Evolutionary conservation across 2,329 filamentous ascomycete genomes (phyloP).

Genomic region (Beauveria medogensis): DNA sequence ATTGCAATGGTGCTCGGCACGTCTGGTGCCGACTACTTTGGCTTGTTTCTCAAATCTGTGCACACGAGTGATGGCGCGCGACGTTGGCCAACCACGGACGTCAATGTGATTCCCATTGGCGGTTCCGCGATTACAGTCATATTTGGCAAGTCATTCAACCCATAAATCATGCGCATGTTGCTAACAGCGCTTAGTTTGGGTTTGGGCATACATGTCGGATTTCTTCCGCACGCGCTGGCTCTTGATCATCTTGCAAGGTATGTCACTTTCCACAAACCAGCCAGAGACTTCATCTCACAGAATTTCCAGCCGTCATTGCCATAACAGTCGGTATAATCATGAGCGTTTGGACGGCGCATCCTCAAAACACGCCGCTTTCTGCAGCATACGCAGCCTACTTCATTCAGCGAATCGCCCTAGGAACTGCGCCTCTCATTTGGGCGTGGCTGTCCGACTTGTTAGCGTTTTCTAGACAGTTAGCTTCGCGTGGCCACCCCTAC

Average conservation of each 20-base stretch:
- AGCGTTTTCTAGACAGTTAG: background rate
- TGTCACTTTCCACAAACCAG: background rate
- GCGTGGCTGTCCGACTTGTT: constrained; percentile 42
- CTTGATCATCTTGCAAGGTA: constrained; percentile 38
- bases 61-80: constrained; percentile 16
- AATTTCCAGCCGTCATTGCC: constrained; percentile 29
- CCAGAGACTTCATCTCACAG: background rate
- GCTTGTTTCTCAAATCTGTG: constrained; percentile 24
- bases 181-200: constrained; percentile 32
- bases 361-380: constrained; percentile 31
- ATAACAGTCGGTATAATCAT: constrained; percentile 42
- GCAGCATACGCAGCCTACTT: constrained; percentile 45
- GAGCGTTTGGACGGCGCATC: constrained; percentile 43
- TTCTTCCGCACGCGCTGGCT: constrained; percentile 40
- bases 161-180: accelerated
- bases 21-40: constrained; percentile 27
- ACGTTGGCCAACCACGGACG: constrained; percentile 29
- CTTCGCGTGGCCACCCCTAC: background rate
- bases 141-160: constrained; percentile 19
- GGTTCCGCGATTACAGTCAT: constrained; percentile 32
- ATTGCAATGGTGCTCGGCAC: constrained; percentile 24
- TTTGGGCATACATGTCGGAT: constrained; percentile 46
- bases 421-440: constrained; percentile 44
- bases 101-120: constrained; percentile 43
- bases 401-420: constrained; percentile 38